These are phyloP conservation scores for Acanthamoeba royreba DNA, from an alignment of 208 protist species.

Conservation along the genomic window DNA sequence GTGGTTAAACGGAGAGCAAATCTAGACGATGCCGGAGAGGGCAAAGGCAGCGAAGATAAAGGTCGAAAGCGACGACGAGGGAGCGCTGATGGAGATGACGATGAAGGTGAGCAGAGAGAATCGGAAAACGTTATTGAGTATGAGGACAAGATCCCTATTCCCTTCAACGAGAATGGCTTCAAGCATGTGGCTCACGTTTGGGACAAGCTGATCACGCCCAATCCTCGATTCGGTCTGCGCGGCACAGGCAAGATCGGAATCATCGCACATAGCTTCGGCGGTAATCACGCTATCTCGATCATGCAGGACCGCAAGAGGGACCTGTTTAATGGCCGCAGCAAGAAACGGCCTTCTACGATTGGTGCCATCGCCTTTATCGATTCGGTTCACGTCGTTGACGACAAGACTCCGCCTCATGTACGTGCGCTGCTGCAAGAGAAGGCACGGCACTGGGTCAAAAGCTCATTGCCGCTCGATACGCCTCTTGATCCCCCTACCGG, in stretches of 20 bases:
- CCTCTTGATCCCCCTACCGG: not conserved
- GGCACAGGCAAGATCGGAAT: not conserved
- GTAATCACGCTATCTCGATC: conserved; percentile 15
- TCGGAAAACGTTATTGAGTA: not conserved
- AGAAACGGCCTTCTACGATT: not conserved
- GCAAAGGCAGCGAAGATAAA: not conserved
- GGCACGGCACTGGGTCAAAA: not conserved
- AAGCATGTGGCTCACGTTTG: not conserved
- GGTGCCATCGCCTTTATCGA: conserved; percentile 5
- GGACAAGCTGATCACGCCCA: not conserved
- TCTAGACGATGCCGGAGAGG: not conserved
- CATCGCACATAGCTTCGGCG: conserved; percentile 22
- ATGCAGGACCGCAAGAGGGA: not conserved
- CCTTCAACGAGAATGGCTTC: conserved; percentile 38
- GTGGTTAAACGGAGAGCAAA: not conserved
- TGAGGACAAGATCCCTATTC: not conserved
- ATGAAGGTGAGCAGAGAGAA: not conserved
- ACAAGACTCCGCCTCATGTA: not conserved
- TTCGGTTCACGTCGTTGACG: not conserved
- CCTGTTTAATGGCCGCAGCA: not conserved
- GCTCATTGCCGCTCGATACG: not conserved
- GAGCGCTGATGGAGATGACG: not conserved
- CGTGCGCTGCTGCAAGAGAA: not conserved
- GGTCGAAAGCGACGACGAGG: not conserved
- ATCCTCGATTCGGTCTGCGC: not conserved